These are phyloP conservation scores for Flammula alnicola DNA, from an alignment of 1,284 basidiomycete genomes.

Conservation along the genomic window DNA sequence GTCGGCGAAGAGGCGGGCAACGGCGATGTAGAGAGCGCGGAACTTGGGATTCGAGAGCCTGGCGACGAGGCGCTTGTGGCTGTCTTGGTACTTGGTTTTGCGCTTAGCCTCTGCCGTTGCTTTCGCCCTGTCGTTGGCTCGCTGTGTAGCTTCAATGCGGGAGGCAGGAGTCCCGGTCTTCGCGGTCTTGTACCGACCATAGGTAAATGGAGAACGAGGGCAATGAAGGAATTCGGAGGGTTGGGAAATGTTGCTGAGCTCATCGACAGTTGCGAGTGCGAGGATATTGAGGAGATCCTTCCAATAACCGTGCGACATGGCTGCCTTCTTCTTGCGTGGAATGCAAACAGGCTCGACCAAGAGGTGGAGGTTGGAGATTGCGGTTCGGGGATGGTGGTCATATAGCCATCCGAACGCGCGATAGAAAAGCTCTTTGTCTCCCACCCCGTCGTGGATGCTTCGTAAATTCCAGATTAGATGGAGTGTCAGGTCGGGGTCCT, in stretches of 20 bases:
- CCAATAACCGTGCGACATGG: slow-evolving; percentile 62
- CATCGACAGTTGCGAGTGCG: slow-evolving; percentile 52
- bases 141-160: slow-evolving; percentile 24
- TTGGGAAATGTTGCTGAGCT: slow-evolving; percentile 37
- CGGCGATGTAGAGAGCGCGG: slow-evolving; percentile 64
- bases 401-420: slow-evolving; percentile 68
- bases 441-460: slow-evolving; percentile 67
- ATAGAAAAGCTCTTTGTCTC: slow-evolving; percentile 60
- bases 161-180: slow-evolving; percentile 13
- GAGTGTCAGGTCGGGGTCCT: slow-evolving; percentile 55
- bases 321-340: slow-evolving; percentile 33
- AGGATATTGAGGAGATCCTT: slow-evolving; percentile 72
- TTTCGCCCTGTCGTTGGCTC: slow-evolving; percentile 19
- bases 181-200: slow-evolving; percentile 4
- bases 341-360: slow-evolving; percentile 54
- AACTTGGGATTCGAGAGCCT: slow-evolving; percentile 54
- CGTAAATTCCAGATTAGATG: slow-evolving; percentile 64
- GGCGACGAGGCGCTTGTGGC: slow-evolving; percentile 41
- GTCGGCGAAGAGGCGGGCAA: slow-evolving; percentile 63
- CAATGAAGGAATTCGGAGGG: slow-evolving; percentile 40
- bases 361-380: slow-evolving; percentile 56
- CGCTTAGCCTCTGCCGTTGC: slow-evolving; percentile 25
- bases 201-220: slow-evolving; percentile 13
- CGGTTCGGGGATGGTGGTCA: slow-evolving; percentile 66
- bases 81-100: slow-evolving; percentile 12